phyloP scores from a whole-genome alignment of 2,329 filamentous ascomycete species.

The Aspergillus sp. region DNA sequence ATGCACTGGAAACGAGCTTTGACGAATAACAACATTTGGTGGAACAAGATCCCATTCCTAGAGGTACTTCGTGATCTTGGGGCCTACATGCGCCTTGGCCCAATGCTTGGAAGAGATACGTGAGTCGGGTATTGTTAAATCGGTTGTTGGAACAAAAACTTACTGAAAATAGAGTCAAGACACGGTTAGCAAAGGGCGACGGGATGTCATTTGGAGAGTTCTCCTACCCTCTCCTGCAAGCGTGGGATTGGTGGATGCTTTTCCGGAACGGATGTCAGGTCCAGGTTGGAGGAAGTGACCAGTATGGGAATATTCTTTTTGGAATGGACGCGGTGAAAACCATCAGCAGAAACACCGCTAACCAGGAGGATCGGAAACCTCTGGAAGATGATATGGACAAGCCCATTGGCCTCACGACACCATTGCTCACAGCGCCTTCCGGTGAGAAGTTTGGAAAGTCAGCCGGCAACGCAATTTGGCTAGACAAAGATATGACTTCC shows the following conservation, averaged over 20 bases:
- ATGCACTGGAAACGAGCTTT: conserved; percentile 68
- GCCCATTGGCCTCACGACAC: conserved; percentile 86
- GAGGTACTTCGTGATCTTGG: conserved; percentile 77
- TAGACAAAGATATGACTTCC: conserved; percentile 77
- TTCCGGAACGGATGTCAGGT: conserved; percentile 72
- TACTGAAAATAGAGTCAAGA: conserved; percentile 65
- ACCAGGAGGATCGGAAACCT: conserved; percentile 38
- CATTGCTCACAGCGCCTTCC: conserved; percentile 78
- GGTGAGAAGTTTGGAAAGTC: conserved; percentile 95
- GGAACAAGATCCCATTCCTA: conserved; percentile 68
- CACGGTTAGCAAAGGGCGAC: conserved; percentile 77
- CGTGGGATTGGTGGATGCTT: conserved; percentile 95
- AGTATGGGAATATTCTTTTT: conserved; percentile 92
- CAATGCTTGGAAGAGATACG: conserved; percentile 88
- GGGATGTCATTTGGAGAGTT: conserved; percentile 96
- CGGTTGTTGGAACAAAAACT: not conserved
- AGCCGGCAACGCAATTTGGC: conserved; percentile 90
- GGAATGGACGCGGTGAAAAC: conserved; percentile 83
- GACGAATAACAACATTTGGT: conserved; percentile 82
- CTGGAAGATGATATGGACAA: conserved; percentile 39
- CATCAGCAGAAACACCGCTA: conserved; percentile 54
- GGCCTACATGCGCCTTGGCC: conserved; percentile 70
- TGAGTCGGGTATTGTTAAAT: conserved; percentile 47
- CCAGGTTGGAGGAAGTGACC: conserved; percentile 92
- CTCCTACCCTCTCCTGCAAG: conserved; percentile 87